Evolutionary conservation across 805 yeast genomes (phyloP), one percentile per base, ranked within the genome.

Genomic region (Barnettozyma californica): DNA sequence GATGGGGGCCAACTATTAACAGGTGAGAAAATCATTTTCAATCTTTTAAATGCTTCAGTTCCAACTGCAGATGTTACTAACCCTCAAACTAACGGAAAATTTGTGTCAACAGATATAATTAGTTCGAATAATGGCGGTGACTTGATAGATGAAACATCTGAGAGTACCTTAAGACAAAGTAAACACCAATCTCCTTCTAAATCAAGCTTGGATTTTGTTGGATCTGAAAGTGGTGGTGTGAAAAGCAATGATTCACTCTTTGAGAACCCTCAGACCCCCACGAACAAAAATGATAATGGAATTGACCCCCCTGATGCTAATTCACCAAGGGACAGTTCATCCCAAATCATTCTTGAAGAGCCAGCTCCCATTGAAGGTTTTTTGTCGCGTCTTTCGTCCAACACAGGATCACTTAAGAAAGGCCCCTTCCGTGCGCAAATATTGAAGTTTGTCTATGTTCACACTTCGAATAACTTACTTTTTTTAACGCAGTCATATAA

Each of bases 361-460:
- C 97, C 97, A 0, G 45, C 67, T 0, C 83, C 96, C 0, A 64
- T 89, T 9, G 98, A 92, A 66, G 98, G 98, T 0, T 90, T 86
- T 61, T 63, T 91, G 19, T 68, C 78, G 3, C 73, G 83, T 44
- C 61, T 84, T 27, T 74, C 83, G 0, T 73, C 78, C 40, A 70
- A 76, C 49, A 60, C 64, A 6, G 88, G 88, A 0, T 56, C 53
- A 57, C 64, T 54, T 51, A 65, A 59, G 50, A 65, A 45, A 13
- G 53, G 61, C 23, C 43, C 59, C 13, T 49, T 71, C 9, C 59
- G 72, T 5, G 68, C 72, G 29, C 65, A 75, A 31, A 74, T 77
- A 47, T 74, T 74, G 54, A 79, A 76, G 47, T 65, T 83, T 40
- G 74, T 74, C 51, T 91, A 90, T 64, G 77, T 85, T 52, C 80